Base-by-base conservation (phyloP, 2,329 filamentous ascomycete species). In the Fusarium sp. region DNA sequence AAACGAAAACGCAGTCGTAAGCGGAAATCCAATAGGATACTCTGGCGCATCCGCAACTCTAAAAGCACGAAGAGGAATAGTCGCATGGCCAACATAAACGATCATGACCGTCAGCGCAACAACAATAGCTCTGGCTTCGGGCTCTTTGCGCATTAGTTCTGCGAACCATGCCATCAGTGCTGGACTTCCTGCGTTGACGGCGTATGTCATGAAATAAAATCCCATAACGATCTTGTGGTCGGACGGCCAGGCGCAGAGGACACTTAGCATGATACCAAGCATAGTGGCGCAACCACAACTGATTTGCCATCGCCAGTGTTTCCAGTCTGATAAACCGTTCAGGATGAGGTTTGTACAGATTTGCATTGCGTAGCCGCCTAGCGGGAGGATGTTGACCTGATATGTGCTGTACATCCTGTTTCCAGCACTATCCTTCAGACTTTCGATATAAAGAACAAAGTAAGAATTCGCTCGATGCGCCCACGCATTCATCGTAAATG, bases 231-330 rank as follows among this genome's bases (percentile, higher is more conserved):
- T 75, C 5, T 74, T 74, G 34, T 75, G 73, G 18, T 78, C 72
- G 0, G 78, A 66, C 0, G 79, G 78, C 78, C 79, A 80, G 1
- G 63, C 76, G 25, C 77, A 77, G 6, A 81, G 72, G 0, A 80
- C 78, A 4, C 74, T 68, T 2, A 80, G 72, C 51, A 78, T 75
- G 12, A 80, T 55, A 4, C 76, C 74, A 23, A 79, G 74, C 10
- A 72, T 69, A 1, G 72, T 68, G 0, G 75, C 74, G 1, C 75
- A 75, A 16, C 74, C 77, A 16, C 76, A 71, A 45, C 76, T 78
- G 27, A 81, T 74, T 60, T 81, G 80, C 80, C 80, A 81, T 10
- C 79, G 75, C 79, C 80, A 81, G 25, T 74, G 75, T 63, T 80
- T 81, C 75, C 75, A 76, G 57, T 81, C 80, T 0, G 78, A 79